Evolutionary conservation across 306 rosid species (phyloP).

Genomic region (Trifolium subterraneum): DNA sequence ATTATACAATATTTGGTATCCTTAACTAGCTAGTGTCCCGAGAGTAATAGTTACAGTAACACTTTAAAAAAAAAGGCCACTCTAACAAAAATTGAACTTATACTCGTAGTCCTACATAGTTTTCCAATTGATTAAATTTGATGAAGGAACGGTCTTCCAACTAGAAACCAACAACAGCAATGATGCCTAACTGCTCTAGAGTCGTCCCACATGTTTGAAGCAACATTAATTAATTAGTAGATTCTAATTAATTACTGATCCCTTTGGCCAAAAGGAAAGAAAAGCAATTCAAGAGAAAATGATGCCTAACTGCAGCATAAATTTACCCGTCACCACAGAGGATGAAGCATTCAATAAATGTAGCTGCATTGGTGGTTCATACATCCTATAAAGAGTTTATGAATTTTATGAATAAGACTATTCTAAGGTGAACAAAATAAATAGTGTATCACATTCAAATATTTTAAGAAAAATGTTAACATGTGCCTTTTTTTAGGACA

Average conservation of each 20-base stretch:
- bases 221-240: constrained; percentile 22
- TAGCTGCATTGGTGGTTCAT: constrained; percentile 45
- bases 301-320: constrained; percentile 21
- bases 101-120: neutral
- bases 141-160: constrained; percentile 19
- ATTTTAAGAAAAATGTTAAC: neutral
- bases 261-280: constrained; percentile 17
- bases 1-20: no score
- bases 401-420: constrained; percentile 21
- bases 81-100: no score
- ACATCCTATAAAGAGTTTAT: constrained; percentile 32
- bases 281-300: constrained; percentile 5
- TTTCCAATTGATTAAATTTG: neutral
- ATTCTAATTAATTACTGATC: constrained; percentile 2
- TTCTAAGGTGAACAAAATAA: neutral
- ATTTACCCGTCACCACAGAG: constrained; percentile 34
- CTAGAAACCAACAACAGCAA: constrained; percentile 10
- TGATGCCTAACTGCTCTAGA: constrained; percentile 15
- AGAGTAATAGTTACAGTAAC: no score
- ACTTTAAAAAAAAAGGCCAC: no score
- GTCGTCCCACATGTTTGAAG: constrained; percentile 22
- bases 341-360: constrained; percentile 46
- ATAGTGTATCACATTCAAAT: neutral
- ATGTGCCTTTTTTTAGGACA: no score
- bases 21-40: no score